Percentiles rank a stretch among this genome's conserved stretches.
These are phyloP conservation scores for Phytophthora fragariae DNA, from an alignment of 352 stramenopile species.

Conservation along the genomic window DNA sequence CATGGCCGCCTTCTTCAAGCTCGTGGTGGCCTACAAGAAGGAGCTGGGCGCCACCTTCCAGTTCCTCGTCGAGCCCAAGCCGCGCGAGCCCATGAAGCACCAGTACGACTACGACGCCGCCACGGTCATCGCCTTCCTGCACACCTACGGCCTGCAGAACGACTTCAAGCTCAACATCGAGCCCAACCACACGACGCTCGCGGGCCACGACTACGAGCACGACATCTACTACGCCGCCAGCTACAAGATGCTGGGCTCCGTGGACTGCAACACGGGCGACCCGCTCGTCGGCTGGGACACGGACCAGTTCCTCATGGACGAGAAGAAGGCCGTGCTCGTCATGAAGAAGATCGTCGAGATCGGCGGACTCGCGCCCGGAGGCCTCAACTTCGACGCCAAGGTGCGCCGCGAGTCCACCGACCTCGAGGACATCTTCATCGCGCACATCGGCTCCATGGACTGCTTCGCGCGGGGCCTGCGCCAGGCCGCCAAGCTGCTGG, in stretches of 20 bases:
- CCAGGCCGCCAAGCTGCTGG: slow-evolving; percentile 70
- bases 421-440: slow-evolving; percentile 84
- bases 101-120: slow-evolving; percentile 92
- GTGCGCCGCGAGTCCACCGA: slow-evolving; percentile 85
- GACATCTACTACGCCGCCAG: slow-evolving; percentile 81
- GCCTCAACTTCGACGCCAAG: slow-evolving; percentile 91
- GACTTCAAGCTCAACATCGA: slow-evolving; percentile 93
- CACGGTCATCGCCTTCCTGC: slow-evolving; percentile 86
- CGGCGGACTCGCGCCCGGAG: slow-evolving; percentile 70
- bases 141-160: slow-evolving; percentile 73
- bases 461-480: slow-evolving; percentile 79
- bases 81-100: slow-evolving; percentile 87
- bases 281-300: slow-evolving; percentile 69
- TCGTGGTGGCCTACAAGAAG: slow-evolving; percentile 84
- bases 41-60: slow-evolving; percentile 75
- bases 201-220: slow-evolving; percentile 87
- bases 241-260: slow-evolving; percentile 81
- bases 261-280: slow-evolving; percentile 88
- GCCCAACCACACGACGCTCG: slow-evolving; percentile 89
- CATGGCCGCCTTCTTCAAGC: slow-evolving; percentile 84
- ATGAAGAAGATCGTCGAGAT: slow-evolving; percentile 83
- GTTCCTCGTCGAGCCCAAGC: slow-evolving; percentile 89
- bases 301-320: slow-evolving; percentile 88
- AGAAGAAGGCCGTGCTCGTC: slow-evolving; percentile 75
- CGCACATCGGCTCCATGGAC: slow-evolving; percentile 89